A percentile compares a stretch with the other conserved stretches of the same genome.
These are phyloP conservation scores for Geranium rotundifolium DNA, from an alignment of 345 rosid genomes.

Conservation along the genomic window DNA sequence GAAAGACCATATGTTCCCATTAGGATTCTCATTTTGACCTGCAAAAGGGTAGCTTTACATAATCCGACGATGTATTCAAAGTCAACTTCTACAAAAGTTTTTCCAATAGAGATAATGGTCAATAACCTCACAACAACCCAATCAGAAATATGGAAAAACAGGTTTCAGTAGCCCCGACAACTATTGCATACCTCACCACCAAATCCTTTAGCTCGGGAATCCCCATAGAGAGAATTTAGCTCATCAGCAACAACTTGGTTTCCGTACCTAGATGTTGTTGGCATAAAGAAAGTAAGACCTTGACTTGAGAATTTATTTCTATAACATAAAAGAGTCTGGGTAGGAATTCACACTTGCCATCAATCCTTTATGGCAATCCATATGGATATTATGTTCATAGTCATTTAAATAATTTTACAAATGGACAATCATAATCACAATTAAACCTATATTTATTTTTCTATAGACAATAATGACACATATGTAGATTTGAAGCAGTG, in stretches of 20 bases:
- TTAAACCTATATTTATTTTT: too few species aligned
- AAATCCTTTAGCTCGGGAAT: slow-evolving; percentile 78
- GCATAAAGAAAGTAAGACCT: neutral
- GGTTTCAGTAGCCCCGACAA: neutral
- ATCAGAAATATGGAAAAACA: neutral
- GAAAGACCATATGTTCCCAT: slow-evolving; percentile 97
- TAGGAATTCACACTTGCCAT: neutral
- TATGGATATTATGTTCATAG: neutral
- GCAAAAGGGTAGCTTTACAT: slow-evolving; percentile 5
- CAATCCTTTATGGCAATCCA: neutral
- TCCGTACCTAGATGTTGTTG: slow-evolving; percentile 45
- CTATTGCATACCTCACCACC: slow-evolving; percentile 54
- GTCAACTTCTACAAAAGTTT: slow-evolving; percentile 3
- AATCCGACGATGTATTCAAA: neutral
- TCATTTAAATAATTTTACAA: neutral
- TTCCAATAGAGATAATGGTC: neutral
- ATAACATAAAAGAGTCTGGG: neutral
- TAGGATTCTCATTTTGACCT: slow-evolving; percentile 93
- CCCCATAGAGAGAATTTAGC: slow-evolving; percentile 58
- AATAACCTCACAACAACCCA: neutral
- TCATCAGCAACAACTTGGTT: slow-evolving; percentile 67
- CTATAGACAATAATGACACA: too few species aligned
- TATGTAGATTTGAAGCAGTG: too few species aligned
- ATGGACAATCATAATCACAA: neutral
- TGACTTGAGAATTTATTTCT: neutral